These are phyloP conservation scores for Fusarium brevicatenulatum DNA, from an alignment of 2,329 filamentous ascomycete genomes.

Conservation along the genomic window DNA sequence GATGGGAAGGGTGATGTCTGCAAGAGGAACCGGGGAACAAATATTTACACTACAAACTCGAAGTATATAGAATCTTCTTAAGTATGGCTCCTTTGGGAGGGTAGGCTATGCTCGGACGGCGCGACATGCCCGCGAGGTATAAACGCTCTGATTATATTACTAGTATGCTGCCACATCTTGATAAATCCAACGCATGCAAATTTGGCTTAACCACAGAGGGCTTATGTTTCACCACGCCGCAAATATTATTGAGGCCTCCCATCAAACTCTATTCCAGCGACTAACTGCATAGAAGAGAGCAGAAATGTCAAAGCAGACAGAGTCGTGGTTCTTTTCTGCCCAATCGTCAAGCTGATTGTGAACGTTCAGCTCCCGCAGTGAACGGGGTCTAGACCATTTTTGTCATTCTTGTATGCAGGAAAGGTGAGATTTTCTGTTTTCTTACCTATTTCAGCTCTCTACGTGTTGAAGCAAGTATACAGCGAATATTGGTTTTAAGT, in stretches of 20 bases:
- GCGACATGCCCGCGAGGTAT: neutral
- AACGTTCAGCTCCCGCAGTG: neutral
- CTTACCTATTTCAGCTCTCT: neutral
- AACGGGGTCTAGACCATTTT: neutral
- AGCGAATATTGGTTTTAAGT: neutral
- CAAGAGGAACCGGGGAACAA: neutral
- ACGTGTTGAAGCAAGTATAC: accelerated
- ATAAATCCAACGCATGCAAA: neutral
- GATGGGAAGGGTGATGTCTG: neutral
- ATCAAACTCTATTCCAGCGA: neutral
- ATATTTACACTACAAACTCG: neutral
- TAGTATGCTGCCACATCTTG: neutral
- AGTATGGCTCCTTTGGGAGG: neutral
- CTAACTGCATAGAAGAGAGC: accelerated
- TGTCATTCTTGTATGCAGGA: neutral
- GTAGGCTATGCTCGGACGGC: neutral
- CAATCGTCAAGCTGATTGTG: neutral
- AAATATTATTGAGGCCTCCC: neutral
- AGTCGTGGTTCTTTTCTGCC: neutral
- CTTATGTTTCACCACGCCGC: neutral
- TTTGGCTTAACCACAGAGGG: too few relatives aligned
- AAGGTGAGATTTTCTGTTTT: neutral
- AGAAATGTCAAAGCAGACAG: neutral
- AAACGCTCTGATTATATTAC: neutral
- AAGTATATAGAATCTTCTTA: neutral